phyloP scores from a whole-genome alignment of 2,329 filamentous ascomycete genomes.

The Emmonsiellopsis sp. region DNA sequence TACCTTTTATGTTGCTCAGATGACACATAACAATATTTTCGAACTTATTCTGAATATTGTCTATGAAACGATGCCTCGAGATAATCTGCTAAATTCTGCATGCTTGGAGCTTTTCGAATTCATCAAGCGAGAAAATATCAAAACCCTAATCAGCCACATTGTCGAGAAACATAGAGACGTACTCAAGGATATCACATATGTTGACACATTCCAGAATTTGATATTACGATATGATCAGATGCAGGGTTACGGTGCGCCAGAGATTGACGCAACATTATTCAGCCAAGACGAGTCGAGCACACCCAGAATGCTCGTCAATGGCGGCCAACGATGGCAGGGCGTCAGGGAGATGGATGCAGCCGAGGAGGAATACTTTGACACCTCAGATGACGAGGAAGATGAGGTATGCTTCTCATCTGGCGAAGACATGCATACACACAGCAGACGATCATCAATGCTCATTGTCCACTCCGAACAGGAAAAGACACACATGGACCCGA shows the following conservation, averaged over 20 bases:
- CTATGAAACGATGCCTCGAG: conserved; percentile 74
- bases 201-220: conserved; percentile 73
- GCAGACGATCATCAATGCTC: no score
- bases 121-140: conserved; percentile 72
- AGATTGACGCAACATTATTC: conserved; percentile 56
- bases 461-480: no score
- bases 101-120: conserved; percentile 91
- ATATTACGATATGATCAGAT: conserved; percentile 71
- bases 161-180: conserved; percentile 76
- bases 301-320: conserved; percentile 43
- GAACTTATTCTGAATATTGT: conserved; percentile 79
- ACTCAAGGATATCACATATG: conserved; percentile 64
- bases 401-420: conserved; percentile 28
- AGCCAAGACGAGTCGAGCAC: conserved; percentile 56
- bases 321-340: conserved; percentile 51
- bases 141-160: conserved; percentile 71
- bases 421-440: background rate
- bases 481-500: conserved; percentile 15
- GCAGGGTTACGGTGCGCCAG: conserved; percentile 51
- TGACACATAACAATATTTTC: conserved; percentile 71
- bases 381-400: conserved; percentile 77
- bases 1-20: conserved; percentile 79
- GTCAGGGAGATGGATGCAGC: conserved; percentile 75
- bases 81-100: conserved; percentile 88
- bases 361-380: conserved; percentile 92